Conservation (phyloP, 2,329 filamentous ascomycete genomes). For the Pyrenochaeta sp. region DNA sequence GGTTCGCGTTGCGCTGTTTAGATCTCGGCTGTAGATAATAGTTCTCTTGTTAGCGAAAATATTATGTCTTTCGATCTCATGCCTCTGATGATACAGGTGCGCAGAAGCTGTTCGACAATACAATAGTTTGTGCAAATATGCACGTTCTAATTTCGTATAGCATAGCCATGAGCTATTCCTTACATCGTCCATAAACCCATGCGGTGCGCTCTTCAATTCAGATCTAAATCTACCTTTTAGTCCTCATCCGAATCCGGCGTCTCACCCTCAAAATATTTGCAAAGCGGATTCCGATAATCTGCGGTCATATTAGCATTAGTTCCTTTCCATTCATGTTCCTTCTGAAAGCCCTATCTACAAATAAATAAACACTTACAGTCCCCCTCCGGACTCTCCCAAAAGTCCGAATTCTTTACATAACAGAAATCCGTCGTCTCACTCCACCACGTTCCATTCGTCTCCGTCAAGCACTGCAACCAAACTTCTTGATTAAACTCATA, state of each 20-base stretch:
- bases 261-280: conserved; percentile 24
- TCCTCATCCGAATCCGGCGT: background rate
- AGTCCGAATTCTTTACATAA: conserved; percentile 36
- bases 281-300: conserved; percentile 36
- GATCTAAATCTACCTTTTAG: background rate
- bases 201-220: too few species aligned
- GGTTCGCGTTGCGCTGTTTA: background rate
- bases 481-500: conserved; percentile 38
- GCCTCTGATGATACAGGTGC: background rate
- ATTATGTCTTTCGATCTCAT: background rate
- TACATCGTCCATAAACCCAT: background rate
- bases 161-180: background rate
- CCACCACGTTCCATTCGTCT: conserved; percentile 30
- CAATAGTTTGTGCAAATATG: background rate
- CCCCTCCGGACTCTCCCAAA: conserved; percentile 35
- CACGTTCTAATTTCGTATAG: background rate
- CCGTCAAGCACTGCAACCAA: conserved; percentile 35
- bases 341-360: background rate
- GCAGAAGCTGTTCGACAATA: background rate
- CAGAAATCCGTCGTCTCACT: conserved; percentile 42
- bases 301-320: background rate
- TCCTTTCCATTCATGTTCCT: background rate
- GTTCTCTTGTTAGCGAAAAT: background rate
- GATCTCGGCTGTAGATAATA: background rate
- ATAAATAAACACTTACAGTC: conserved; percentile 20